Evolutionary conservation across 768 basidiomycete genomes (phyloP).

Genomic region (Chalciporus sphaerocephalus): DNA sequence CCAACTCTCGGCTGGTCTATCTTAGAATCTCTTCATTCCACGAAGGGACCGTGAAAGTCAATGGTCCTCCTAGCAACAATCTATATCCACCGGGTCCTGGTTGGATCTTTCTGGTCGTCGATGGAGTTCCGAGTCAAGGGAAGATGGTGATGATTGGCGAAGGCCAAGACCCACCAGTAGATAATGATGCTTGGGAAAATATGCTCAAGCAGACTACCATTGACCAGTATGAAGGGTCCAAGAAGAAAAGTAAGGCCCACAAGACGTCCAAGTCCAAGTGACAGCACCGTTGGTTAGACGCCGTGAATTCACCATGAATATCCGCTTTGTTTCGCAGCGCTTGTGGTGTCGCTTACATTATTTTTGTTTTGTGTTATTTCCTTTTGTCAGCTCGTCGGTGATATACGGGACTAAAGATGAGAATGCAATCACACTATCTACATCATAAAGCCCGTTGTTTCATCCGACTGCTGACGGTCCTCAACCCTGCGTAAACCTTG

Average conservation of each 20-base stretch:
- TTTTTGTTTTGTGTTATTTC: too few relatives aligned
- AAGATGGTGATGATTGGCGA: constrained; percentile 64
- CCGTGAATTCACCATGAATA: background rate
- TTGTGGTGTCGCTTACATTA: background rate
- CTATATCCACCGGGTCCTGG: constrained; percentile 81
- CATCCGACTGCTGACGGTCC: constrained; percentile 90
- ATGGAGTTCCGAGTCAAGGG: constrained; percentile 63
- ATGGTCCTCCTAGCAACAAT: constrained; percentile 56
- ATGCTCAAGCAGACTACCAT: constrained; percentile 44
- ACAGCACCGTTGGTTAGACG: background rate
- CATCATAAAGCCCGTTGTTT: constrained; percentile 80
- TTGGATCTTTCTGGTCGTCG: constrained; percentile 64
- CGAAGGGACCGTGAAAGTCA: constrained; percentile 47
- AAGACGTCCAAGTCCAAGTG: constrained; percentile 10
- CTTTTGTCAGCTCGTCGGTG: constrained; percentile 5
- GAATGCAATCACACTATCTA: constrained; percentile 8
- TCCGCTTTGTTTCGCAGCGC: constrained; percentile 1
- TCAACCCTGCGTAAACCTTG: constrained; percentile 85
- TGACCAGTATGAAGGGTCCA: constrained; percentile 47
- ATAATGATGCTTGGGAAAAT: constrained; percentile 51
- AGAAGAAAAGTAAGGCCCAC: constrained; percentile 26
- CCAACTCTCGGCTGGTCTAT: constrained; percentile 73
- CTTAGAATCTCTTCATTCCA: constrained; percentile 44
- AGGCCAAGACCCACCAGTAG: constrained; percentile 56
- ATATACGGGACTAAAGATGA: constrained; percentile 6